Conservation (phyloP, 768 basidiomycete species). For the Phaffia australis region DNA sequence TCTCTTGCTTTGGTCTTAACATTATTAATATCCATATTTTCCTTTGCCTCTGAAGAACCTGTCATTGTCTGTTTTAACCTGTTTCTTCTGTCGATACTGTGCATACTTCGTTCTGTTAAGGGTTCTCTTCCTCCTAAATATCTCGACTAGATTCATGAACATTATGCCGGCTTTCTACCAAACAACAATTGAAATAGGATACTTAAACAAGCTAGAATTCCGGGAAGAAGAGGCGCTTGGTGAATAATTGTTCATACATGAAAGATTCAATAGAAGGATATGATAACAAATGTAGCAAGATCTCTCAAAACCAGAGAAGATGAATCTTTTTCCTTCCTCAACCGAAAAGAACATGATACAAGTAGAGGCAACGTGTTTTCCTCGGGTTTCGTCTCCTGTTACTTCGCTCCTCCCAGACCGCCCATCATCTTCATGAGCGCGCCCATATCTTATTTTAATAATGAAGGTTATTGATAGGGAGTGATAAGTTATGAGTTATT, state of each 20-base stretch:
- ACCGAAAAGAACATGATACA: not conserved
- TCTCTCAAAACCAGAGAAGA: too few relatives aligned
- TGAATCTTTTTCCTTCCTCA: constrained; percentile 4
- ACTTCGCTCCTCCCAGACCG: constrained; percentile 35
- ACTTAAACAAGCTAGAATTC: too few relatives aligned
- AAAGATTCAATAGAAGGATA: too few relatives aligned
- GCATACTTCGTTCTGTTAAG: not conserved
- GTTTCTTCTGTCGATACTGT: not conserved
- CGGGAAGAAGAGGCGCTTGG: too few relatives aligned
- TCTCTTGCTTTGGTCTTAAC: too few relatives aligned
- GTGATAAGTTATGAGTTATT: not conserved
- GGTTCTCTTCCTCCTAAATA: not conserved
- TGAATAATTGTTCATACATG: too few relatives aligned
- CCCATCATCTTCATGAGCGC: constrained; percentile 43
- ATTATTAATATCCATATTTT: too few relatives aligned
- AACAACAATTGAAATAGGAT: too few relatives aligned
- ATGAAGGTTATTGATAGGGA: not conserved
- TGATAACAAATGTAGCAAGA: too few relatives aligned
- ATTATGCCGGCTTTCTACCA: not conserved
- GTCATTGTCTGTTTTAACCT: not conserved
- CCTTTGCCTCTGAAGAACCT: too few relatives aligned
- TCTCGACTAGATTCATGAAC: not conserved
- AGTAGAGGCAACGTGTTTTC: too few relatives aligned
- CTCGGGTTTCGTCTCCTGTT: too few relatives aligned
- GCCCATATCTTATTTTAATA: constrained; percentile 34